phyloP scores from a whole-genome alignment of 129 eudicot genomes.

The Deinandra increscens region DNA sequence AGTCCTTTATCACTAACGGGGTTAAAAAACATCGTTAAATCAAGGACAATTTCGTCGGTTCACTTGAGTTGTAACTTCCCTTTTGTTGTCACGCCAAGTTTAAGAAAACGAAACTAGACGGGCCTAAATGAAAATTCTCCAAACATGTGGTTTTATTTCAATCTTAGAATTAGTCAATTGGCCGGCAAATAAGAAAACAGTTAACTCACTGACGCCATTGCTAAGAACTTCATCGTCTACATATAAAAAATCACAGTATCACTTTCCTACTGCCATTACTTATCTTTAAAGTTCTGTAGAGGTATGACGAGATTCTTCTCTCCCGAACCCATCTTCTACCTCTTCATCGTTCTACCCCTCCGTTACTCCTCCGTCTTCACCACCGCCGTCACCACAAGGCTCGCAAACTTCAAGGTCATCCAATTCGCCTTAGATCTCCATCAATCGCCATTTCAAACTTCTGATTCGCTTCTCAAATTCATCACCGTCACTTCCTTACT shows the following conservation, averaged over 20 bases:
- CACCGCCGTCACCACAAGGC: slow-evolving; percentile 48
- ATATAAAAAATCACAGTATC: slow-evolving; percentile 12
- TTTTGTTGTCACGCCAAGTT: too few relatives aligned
- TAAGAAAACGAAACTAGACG: not conserved
- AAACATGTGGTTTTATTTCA: not conserved
- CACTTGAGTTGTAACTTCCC: too few relatives aligned
- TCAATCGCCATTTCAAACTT: slow-evolving; percentile 18
- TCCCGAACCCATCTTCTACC: slow-evolving; percentile 38
- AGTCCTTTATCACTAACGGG: too few relatives aligned
- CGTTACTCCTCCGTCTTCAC: slow-evolving; percentile 27
- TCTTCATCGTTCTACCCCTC: slow-evolving; percentile 48
- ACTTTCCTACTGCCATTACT: slow-evolving; percentile 43
- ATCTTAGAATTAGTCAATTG: not conserved
- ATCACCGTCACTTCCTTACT: slow-evolving; percentile 43
- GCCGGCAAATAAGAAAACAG: too few relatives aligned
- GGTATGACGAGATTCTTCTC: slow-evolving; percentile 47
- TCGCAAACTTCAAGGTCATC: slow-evolving; percentile 43
- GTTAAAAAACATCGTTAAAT: too few relatives aligned
- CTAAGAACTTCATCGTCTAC: slow-evolving; percentile 12
- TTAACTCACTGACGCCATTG: slow-evolving; percentile 2
- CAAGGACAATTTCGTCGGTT: too few relatives aligned
- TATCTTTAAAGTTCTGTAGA: slow-evolving; percentile 45
- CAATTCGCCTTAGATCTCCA: slow-evolving; percentile 44
- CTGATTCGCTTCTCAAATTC: slow-evolving; percentile 40
- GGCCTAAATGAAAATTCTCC: not conserved